Conservation (phyloP, 2,329 filamentous ascomycete genomes). For the Fusarium sulawesiense region DNA sequence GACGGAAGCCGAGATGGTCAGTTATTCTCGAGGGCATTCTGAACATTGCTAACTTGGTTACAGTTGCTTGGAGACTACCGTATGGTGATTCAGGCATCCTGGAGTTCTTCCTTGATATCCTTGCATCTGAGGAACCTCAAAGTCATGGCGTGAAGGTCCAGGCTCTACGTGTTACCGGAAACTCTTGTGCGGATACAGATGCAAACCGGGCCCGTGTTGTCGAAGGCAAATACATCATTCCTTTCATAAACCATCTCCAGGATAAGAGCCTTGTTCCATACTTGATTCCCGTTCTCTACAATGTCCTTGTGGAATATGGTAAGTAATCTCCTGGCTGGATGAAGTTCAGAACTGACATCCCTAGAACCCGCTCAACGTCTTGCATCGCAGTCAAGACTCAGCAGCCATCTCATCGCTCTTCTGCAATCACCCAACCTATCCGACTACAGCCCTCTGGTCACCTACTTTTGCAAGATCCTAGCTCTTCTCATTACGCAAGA, state of each 20-base stretch:
- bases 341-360: not conserved
- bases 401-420: constrained; percentile 60
- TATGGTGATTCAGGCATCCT: constrained; percentile 69
- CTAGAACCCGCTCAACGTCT: constrained; percentile 68
- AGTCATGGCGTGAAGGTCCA: constrained; percentile 63
- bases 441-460: constrained; percentile 57
- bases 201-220: constrained; percentile 69
- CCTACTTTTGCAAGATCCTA: constrained; percentile 68
- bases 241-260: constrained; percentile 61
- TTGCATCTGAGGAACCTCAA: constrained; percentile 53
- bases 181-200: constrained; percentile 72
- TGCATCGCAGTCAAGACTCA: constrained; percentile 64
- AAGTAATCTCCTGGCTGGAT: constrained; percentile 11
- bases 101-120: constrained; percentile 64
- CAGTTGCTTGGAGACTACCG: constrained; percentile 67
- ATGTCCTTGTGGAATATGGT: constrained; percentile 73
- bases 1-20: constrained; percentile 67
- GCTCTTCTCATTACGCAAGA: constrained; percentile 65
- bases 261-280: constrained; percentile 62
- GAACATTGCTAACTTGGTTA: not conserved
- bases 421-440: constrained; percentile 59
- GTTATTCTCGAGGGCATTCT: constrained; percentile 27
- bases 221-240: constrained; percentile 58
- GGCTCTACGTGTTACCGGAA: constrained; percentile 68
- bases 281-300: constrained; percentile 70